Conservation (phyloP, 2,329 filamentous ascomycete species). For the Colletotrichum salicis region DNA sequence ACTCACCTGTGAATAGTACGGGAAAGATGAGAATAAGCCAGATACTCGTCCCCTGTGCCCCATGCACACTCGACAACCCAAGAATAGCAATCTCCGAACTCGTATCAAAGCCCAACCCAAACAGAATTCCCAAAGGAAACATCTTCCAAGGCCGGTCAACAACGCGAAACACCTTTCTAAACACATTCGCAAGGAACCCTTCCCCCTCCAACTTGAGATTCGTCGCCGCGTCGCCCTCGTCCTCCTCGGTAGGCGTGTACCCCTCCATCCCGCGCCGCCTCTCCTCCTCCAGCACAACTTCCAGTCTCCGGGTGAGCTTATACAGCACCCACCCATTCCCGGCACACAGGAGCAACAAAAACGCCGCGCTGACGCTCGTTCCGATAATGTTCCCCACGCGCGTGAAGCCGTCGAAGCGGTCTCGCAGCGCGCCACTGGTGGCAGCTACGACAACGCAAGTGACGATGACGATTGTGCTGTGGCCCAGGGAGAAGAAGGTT, state of each 20-base stretch:
- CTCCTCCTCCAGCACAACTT: conserved; percentile 63
- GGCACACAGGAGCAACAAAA: conserved; percentile 82
- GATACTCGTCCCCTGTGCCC: conserved; percentile 84
- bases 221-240: conserved; percentile 48
- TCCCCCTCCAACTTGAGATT: conserved; percentile 79
- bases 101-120: conserved; percentile 94
- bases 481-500: conserved; percentile 92
- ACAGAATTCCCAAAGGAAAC: conserved; percentile 89
- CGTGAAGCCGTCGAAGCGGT: conserved; percentile 83
- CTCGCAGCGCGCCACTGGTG: conserved; percentile 83
- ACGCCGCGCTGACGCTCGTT: conserved; percentile 84
- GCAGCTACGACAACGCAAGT: conserved; percentile 94
- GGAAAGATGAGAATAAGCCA: conserved; percentile 97
- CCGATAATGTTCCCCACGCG: conserved; percentile 89
- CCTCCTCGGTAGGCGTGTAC: conserved; percentile 40
- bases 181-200: conserved; percentile 77
- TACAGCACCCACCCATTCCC: conserved; percentile 90
- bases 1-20: conserved; percentile 81
- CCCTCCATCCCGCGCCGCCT: conserved; percentile 41
- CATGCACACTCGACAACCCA: conserved; percentile 89
- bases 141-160: conserved; percentile 90
- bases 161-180: conserved; percentile 81
- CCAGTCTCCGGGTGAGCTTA: conserved; percentile 77
- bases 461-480: conserved; percentile 91
- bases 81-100: conserved; percentile 93